Base-by-base conservation (phyloP, 176 grass and related monocot species). In the Eleusine coracana region DNA sequence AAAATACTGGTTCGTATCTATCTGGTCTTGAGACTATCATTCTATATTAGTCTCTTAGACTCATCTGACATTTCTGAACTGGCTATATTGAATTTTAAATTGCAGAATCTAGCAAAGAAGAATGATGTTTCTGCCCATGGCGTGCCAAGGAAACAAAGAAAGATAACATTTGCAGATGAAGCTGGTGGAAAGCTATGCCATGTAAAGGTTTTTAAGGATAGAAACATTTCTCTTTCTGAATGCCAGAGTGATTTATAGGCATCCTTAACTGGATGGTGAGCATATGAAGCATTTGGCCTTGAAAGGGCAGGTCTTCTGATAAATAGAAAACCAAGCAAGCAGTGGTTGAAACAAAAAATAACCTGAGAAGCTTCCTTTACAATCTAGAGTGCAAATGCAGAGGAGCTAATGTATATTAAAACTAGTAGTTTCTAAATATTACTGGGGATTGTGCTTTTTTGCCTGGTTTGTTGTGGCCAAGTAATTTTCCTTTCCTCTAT, bases 81-180 rank as follows among this genome's bases (percentile, higher is more conserved):
- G 40, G 36, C 38, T 66, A 69, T 78, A 74, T 48, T 79, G 85
- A 31, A 83, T 80, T 38, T 70, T 81, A 44, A 62, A 83, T 84
- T 68, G 34, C 92, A 98, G 96, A 91, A 55, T 60, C 82, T 85
- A 75, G 75, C 87, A 7, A 86, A 82, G 58, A 83, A 90, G 51
- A 92, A 88, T 20, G 52, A 29, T 50, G 78, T 65, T 70, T 50
- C 80, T 71, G 62, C 71, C 80, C 61, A 68, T 80, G 79, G 79
- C 66, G 65, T 54, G 37, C 74, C 29, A 20, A 95, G 85, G 68
- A 87, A 85, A 72, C 70, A 66, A 82, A 89, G 83, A 83, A 98
- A 88, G 83, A 95, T 95, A 84, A 88, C 46, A 68, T 98, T 98
- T 75, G 96, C 92, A 58, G 96, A 95, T 87, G 96, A 98, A 90